Evolutionary conservation across 352 stramenopile genomes (phyloP).

Genomic region (Pythium vanterpoolii): DNA sequence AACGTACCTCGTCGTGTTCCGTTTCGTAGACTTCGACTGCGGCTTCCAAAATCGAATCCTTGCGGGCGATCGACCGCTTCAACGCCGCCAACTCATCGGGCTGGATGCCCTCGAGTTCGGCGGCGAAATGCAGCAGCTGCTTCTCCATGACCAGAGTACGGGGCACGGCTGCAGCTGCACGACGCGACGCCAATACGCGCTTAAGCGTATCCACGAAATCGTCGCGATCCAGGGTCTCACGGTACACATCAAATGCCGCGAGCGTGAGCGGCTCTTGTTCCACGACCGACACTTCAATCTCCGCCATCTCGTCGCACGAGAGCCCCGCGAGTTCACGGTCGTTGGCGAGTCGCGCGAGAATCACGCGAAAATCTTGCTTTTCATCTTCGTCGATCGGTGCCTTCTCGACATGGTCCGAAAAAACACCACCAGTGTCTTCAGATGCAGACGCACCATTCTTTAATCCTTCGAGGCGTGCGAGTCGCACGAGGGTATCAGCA

Average conservation of each 20-base stretch:
- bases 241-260: slow-evolving; percentile 55
- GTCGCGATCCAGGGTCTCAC: slow-evolving; percentile 37
- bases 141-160: slow-evolving; percentile 20
- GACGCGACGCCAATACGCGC: slow-evolving; percentile 29
- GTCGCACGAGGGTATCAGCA: slow-evolving; percentile 47
- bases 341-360: slow-evolving; percentile 15
- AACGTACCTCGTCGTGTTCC: slow-evolving; percentile 40
- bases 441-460: not conserved
- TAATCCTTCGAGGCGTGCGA: slow-evolving; percentile 34
- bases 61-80: slow-evolving; percentile 36
- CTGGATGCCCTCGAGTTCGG: slow-evolving; percentile 9
- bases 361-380: slow-evolving; percentile 26
- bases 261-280: slow-evolving; percentile 39
- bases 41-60: slow-evolving; percentile 40
- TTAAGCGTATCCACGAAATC: slow-evolving; percentile 59
- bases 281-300: slow-evolving; percentile 30
- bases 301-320: slow-evolving; percentile 20
- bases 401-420: not conserved
- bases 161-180: not conserved
- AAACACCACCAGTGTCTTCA: not conserved
- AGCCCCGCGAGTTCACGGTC: slow-evolving; percentile 19
- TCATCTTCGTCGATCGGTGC: slow-evolving; percentile 17
- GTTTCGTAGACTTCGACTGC: slow-evolving; percentile 36
- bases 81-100: slow-evolving; percentile 29
- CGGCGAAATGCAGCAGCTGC: slow-evolving; percentile 19